Conservation (phyloP, 768 basidiomycete species). For the Trametes maxima region DNA sequence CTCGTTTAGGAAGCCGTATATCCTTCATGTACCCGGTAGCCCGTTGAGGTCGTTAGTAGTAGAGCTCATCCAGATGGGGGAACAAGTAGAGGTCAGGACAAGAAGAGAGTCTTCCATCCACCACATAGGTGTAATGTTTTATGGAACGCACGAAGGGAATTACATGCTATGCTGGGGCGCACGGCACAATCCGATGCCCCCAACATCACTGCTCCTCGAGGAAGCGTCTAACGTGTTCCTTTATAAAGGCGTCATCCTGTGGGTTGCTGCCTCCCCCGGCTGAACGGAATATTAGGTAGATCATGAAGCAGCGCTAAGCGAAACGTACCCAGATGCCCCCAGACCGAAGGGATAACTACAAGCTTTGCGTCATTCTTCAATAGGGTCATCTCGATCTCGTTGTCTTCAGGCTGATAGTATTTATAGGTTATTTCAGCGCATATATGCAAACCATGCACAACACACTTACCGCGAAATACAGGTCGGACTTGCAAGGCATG, state of each 20-base stretch:
- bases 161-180: too few species aligned
- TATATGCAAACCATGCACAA: not conserved
- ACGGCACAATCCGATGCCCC: too few species aligned
- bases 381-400: constrained; percentile 47
- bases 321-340: constrained; percentile 57
- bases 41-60: too few species aligned
- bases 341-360: constrained; percentile 55
- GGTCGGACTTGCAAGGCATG: constrained; percentile 61
- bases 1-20: too few species aligned
- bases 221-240: constrained; percentile 46
- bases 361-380: constrained; percentile 46
- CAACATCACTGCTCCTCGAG: constrained; percentile 32
- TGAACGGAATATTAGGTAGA: constrained; percentile 16
- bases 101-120: too few species aligned
- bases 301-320: too few species aligned
- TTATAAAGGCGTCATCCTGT: constrained; percentile 46
- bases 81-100: too few species aligned
- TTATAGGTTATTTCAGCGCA: not conserved
- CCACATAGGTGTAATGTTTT: too few species aligned
- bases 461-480: constrained; percentile 53
- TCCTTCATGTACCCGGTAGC: too few species aligned
- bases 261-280: constrained; percentile 48
- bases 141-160: too few species aligned
- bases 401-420: constrained; percentile 53
- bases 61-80: too few species aligned